phyloP scores from a whole-genome alignment of 371 early-diverging fungal genomes.

The Zychaea mexicana region DNA sequence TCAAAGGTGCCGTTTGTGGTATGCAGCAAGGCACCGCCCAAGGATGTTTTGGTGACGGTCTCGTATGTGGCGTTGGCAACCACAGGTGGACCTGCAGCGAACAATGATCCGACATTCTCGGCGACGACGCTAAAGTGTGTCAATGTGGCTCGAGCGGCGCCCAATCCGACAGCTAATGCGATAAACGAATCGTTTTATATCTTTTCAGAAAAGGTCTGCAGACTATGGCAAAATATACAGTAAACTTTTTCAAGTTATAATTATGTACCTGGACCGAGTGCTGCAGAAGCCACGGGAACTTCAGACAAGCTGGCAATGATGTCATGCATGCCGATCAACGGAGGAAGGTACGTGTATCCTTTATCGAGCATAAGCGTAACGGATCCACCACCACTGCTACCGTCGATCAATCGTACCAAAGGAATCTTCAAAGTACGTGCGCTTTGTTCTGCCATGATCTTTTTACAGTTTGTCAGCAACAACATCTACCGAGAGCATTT shows the following conservation, averaged over 20 bases:
- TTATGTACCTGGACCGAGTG: conserved; percentile 38
- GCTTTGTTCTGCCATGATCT: conserved; percentile 30
- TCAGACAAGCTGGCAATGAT: conserved; percentile 45
- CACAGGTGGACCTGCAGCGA: conserved; percentile 47
- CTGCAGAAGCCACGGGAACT: conserved; percentile 42
- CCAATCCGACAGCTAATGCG: conserved; percentile 37
- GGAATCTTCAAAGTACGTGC: conserved; percentile 42
- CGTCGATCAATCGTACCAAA: conserved; percentile 46
- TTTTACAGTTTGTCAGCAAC: too few species aligned
- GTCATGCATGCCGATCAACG: conserved; percentile 49
- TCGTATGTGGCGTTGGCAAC: conserved; percentile 48
- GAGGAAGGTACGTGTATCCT: conserved; percentile 41
- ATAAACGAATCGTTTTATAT: neutral
- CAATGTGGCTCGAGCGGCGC: conserved; percentile 45
- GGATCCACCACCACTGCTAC: conserved; percentile 49
- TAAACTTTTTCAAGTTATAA: neutral
- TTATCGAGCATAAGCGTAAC: conserved; percentile 36
- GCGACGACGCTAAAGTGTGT: conserved; percentile 45
- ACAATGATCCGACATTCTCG: conserved; percentile 37
- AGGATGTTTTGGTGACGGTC: conserved; percentile 37
- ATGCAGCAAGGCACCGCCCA: conserved; percentile 43
- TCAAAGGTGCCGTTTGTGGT: conserved; percentile 47
- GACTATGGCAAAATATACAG: too few species aligned
- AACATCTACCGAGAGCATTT: too few species aligned
- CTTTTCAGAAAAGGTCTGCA: too few species aligned